Conservation (phyloP, 2,329 filamentous ascomycete genomes). For the Madurella fahalii region DNA sequence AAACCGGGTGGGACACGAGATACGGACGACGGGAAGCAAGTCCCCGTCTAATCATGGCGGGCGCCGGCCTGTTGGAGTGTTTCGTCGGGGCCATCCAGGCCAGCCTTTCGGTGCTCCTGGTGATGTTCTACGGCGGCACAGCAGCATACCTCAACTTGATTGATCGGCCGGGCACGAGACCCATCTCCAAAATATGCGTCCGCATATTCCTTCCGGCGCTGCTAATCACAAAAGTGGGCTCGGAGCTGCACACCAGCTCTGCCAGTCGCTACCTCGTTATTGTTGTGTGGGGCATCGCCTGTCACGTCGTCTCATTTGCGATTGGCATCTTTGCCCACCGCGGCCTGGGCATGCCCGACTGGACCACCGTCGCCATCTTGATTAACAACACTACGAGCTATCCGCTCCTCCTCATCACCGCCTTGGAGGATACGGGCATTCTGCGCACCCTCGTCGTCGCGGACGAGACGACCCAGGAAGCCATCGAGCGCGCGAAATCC, state of each 20-base stretch:
- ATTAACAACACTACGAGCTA: constrained; percentile 49
- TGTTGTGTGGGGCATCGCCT: constrained; percentile 39
- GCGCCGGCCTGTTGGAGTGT: constrained; percentile 30
- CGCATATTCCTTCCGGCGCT: constrained; percentile 45
- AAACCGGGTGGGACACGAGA: too few species aligned
- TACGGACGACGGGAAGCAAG: too few species aligned
- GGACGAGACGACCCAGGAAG: constrained; percentile 29
- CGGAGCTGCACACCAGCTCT: constrained; percentile 36
- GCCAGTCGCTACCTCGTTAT: constrained; percentile 37
- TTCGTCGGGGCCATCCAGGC: constrained; percentile 45
- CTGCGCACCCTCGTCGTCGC: constrained; percentile 42
- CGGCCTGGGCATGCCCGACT: constrained; percentile 41
- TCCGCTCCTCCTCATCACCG: constrained; percentile 42
- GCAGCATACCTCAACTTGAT: constrained; percentile 39
- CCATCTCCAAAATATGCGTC: constrained; percentile 45
- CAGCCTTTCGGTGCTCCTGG: constrained; percentile 43
- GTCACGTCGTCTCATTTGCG: constrained; percentile 38
- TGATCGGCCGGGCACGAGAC: constrained; percentile 33
- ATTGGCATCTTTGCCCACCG: constrained; percentile 37
- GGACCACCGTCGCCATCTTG: constrained; percentile 42
- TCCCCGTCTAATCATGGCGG: constrained; percentile 10
- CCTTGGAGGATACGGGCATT: constrained; percentile 50
- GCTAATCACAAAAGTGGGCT: constrained; percentile 43
- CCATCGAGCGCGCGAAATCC: constrained; percentile 56
- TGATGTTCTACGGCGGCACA: constrained; percentile 42